Conservation (phyloP, 805 yeast genomes). For the Kodamaea kaohsiungensis region DNA sequence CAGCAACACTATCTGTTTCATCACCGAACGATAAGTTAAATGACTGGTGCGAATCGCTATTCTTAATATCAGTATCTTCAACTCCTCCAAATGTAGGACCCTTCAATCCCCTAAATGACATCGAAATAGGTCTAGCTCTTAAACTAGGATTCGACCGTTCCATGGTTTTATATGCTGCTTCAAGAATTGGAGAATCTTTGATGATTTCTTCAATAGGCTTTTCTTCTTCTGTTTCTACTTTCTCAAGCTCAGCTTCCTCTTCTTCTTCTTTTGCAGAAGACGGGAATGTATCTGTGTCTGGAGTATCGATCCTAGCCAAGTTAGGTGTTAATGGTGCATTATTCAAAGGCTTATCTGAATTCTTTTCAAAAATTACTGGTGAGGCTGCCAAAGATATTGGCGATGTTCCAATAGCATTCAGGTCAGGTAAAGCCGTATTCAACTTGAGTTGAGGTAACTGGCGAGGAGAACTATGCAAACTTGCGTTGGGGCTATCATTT, state of each 20-base stretch:
- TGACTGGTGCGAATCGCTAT: slow-evolving; percentile 42
- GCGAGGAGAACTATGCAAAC: neutral
- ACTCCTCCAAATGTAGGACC: slow-evolving; percentile 53
- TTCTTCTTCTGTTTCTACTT: neutral
- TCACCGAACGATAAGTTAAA: slow-evolving; percentile 40
- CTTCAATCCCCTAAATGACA: slow-evolving; percentile 63
- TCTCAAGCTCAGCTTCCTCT: neutral
- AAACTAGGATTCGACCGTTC: neutral
- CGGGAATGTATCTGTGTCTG: slow-evolving; percentile 1
- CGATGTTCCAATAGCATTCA: neutral
- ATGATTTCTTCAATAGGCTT: neutral
- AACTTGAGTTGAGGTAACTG: neutral
- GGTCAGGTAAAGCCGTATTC: neutral
- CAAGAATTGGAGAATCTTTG: slow-evolving; percentile 22
- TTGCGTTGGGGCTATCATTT: neutral
- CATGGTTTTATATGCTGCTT: slow-evolving; percentile 15
- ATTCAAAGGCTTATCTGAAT: slow-evolving; percentile 13
- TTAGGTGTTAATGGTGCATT: slow-evolving; percentile 12
- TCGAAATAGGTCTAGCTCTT: slow-evolving; percentile 38
- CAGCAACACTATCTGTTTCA: slow-evolving; percentile 33
- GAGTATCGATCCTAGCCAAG: slow-evolving; percentile 8
- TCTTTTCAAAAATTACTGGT: neutral
- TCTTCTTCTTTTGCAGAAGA: neutral
- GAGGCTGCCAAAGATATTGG: neutral
- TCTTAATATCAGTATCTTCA: slow-evolving; percentile 28